Base-by-base conservation (phyloP, 2,329 filamentous ascomycete species). In the Cladophialophora yegresii region DNA sequence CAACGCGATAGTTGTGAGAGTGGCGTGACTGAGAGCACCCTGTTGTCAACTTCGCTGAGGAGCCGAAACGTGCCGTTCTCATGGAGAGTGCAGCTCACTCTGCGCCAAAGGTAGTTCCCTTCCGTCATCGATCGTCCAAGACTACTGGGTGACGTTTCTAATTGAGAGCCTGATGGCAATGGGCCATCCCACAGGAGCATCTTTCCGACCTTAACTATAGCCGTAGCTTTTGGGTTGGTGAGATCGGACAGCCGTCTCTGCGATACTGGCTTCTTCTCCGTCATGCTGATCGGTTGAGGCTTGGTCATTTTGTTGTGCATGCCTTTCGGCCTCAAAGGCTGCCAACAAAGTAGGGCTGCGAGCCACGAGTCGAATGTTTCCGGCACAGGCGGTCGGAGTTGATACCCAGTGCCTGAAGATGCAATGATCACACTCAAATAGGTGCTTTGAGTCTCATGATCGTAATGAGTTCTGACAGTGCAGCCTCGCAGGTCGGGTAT, bases 21-120 rank as follows among this genome's bases (percentile, higher is more conserved):
- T 72, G 96, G 92, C 58, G 98, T 89, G 54, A 92, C 86, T 30
- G 90, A 90, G 16, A 98, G 83, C 8, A 96, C 83, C 0, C 87
- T 87, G 54, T 90, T 87, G 70, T 96, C 93, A 61, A 90, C 88
- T 72, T 97, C 93, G 1, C 90, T 90, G 76, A 95, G 89, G 10
- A 99, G 84, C 73, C 93, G 96, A 74, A 99, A 89, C 73, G 96
- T 91, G 63, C 95, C 95, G 71, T 96, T 96, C 74, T 98, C 95
- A 70, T 96, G 91, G 26, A 99, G 81, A 20, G 95, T 96, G 76
- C 93, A 97, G 32, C 92, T 97, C 3, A 98, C 92, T 68, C 86
- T 86, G 71, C 90, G 87, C 95, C 95, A 98, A 10, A 66, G 64
- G 89, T 84, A 61, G 54, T 64, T 54, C 30, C 62, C 57, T 53